phyloP scores from a whole-genome alignment of 2,329 filamentous ascomycete species.

The Monosporascus sp. region DNA sequence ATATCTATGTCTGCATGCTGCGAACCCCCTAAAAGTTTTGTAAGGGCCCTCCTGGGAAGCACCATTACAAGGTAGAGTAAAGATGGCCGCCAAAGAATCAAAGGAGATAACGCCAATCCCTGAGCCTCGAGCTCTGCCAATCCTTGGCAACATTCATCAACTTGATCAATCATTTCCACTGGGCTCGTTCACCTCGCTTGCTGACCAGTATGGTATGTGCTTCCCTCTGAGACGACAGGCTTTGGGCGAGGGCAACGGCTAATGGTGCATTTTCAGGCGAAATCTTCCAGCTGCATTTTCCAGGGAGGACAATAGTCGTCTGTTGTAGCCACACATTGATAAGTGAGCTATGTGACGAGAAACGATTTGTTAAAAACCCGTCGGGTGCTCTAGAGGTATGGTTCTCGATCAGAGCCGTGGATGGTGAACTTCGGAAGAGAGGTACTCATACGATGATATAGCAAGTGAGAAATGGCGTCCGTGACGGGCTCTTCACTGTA shows the following conservation, averaged over 20 bases:
- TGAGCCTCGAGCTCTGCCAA: constrained; percentile 55
- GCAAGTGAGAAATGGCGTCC: constrained; percentile 53
- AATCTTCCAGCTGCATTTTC: constrained; percentile 53
- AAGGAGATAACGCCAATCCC: constrained; percentile 46
- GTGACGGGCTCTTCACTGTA: constrained; percentile 64
- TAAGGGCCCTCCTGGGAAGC: too few relatives aligned
- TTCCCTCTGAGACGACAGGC: neutral
- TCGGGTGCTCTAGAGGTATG: constrained; percentile 38
- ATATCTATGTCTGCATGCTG: too few relatives aligned
- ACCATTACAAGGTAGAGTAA: neutral
- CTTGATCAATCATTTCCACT: constrained; percentile 55
- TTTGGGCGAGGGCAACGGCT: constrained; percentile 8
- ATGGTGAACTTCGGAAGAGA: neutral
- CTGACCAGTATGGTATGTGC: constrained; percentile 57
- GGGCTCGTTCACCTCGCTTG: constrained; percentile 49
- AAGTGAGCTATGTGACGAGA: constrained; percentile 62
- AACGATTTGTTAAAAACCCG: constrained; percentile 57
- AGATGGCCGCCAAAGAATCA: constrained; percentile 7
- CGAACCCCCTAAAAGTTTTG: too few relatives aligned
- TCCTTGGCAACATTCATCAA: constrained; percentile 61
- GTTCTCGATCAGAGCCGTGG: neutral
- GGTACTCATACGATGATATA: constrained; percentile 9
- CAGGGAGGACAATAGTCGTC: constrained; percentile 44
- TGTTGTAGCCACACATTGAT: too few relatives aligned
- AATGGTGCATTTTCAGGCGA: constrained; percentile 36